Evolutionary conservation across 1,139 yeast species (phyloP).

Genomic region (Yamadazyma trypodendri): DNA sequence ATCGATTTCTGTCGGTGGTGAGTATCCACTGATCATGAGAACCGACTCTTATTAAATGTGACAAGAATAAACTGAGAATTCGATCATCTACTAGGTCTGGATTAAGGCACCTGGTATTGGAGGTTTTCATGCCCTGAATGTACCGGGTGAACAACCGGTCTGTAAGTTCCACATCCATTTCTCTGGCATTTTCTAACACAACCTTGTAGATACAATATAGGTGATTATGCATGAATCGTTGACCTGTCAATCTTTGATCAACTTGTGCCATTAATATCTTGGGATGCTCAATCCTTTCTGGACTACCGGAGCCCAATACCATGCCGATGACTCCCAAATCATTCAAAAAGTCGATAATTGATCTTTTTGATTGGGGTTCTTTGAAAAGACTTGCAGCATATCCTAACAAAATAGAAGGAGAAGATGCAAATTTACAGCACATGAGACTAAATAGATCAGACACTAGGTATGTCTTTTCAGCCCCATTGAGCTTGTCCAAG

Average conservation of each 20-base stretch:
- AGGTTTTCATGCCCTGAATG: conserved; percentile 10
- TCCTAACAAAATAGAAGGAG: conserved; percentile 39
- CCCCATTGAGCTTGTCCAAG: conserved; percentile 19
- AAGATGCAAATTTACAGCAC: conserved; percentile 26
- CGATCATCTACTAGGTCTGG: conserved; percentile 20
- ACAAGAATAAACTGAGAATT: conserved; percentile 30
- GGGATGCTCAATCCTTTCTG: conserved; percentile 14
- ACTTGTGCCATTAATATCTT: conserved; percentile 29
- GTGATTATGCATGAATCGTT: conserved; percentile 22
- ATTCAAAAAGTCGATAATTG: conserved; percentile 22
- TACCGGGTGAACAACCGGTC: conserved; percentile 20
- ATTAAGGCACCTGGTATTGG: conserved; percentile 3
- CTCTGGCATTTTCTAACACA: conserved; percentile 3
- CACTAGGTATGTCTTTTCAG: conserved; percentile 22
- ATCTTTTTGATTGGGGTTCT: not conserved
- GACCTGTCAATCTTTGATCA: conserved; percentile 27
- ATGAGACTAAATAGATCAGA: conserved; percentile 35
- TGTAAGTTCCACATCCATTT: not conserved
- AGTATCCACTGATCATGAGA: conserved; percentile 24
- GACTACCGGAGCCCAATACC: conserved; percentile 20
- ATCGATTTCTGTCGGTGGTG: conserved; percentile 19
- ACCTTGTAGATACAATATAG: conserved; percentile 28
- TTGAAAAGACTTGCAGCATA: conserved; percentile 34
- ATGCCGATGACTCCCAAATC: conserved; percentile 25
- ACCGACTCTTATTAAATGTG: conserved; percentile 24